Conservation (phyloP, 257 asterid species). For the Hygrophila difformis region DNA sequence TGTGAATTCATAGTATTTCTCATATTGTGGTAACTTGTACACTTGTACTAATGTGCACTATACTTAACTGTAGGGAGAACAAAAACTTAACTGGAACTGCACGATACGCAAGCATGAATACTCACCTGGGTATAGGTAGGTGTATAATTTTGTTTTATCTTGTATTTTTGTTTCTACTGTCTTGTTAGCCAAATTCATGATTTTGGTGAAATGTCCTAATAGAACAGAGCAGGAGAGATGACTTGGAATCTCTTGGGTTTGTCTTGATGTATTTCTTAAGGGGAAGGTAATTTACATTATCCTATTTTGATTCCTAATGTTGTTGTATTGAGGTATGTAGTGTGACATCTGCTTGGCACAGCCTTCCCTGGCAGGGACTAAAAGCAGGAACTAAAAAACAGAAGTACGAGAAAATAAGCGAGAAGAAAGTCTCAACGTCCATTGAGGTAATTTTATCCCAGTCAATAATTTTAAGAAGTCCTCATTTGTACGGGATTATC, state of each 20-base stretch:
- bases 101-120: slow-evolving; percentile 96
- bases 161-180: not conserved
- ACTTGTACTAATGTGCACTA: no score
- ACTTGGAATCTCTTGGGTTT: slow-evolving; percentile 95
- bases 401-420: slow-evolving; percentile 91
- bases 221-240: slow-evolving; percentile 99
- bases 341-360: slow-evolving; percentile 35
- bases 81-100: slow-evolving; percentile 98
- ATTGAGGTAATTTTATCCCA: slow-evolving; percentile 57
- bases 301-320: slow-evolving; percentile 13
- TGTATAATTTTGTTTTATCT: slow-evolving; percentile 8
- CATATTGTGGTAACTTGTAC: no score
- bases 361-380: slow-evolving; percentile 97
- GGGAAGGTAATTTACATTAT: slow-evolving; percentile 55
- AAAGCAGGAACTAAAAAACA: slow-evolving; percentile 97
- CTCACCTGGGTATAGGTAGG: slow-evolving; percentile 95
- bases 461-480: slow-evolving; percentile 12
- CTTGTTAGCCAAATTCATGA: no score
- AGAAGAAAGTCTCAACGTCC: slow-evolving; percentile 90
- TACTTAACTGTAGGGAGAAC: slow-evolving; percentile 76
- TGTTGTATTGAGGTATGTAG: slow-evolving; percentile 19
- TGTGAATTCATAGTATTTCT: slow-evolving; percentile 1
- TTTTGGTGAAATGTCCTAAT: slow-evolving; percentile 8
- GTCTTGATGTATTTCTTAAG: slow-evolving; percentile 89
- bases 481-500: no score